Percentiles rank a stretch among this genome's conserved stretches.
phyloP scores from a whole-genome alignment of 1,139 yeast genomes.

The Taphrina deformans region DNA sequence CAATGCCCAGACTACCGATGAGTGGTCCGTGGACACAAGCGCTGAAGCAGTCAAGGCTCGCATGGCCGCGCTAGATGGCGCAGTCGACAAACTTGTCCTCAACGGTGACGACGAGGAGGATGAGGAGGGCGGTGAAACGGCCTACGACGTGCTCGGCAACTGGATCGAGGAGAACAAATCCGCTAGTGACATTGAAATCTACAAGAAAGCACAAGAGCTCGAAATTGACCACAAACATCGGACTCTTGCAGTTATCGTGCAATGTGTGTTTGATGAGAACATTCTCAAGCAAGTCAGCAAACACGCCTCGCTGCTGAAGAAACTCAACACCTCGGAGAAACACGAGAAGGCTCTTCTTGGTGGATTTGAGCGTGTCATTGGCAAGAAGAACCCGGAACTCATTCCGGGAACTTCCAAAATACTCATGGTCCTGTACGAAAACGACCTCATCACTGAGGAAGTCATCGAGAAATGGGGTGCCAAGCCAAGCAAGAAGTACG shows the following conservation, averaged over 20 bases:
- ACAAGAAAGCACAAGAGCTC: conserved; percentile 80
- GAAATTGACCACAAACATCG: conserved; percentile 71
- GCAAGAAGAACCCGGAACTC: conserved; percentile 75
- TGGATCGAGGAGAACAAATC: conserved; percentile 71
- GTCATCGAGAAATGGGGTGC: conserved; percentile 81
- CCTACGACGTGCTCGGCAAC: conserved; percentile 78
- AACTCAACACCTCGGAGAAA: conserved; percentile 61
- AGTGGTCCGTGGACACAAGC: conserved; percentile 97
- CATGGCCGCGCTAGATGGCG: conserved; percentile 77
- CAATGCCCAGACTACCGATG: conserved; percentile 68
- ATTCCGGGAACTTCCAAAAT: conserved; percentile 76
- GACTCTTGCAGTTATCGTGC: conserved; percentile 89
- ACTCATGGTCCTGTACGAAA: conserved; percentile 74
- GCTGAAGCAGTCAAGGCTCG: conserved; percentile 95
- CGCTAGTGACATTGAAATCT: conserved; percentile 86
- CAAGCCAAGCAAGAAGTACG: conserved; percentile 88
- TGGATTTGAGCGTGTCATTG: conserved; percentile 91
- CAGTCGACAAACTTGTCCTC: conserved; percentile 42
- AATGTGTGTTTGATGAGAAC: conserved; percentile 77
- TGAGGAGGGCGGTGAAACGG: conserved; percentile 48
- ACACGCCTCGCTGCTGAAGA: conserved; percentile 51
- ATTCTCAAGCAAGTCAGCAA: conserved; percentile 69
- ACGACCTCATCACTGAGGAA: conserved; percentile 82
- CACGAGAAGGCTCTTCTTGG: conserved; percentile 90
- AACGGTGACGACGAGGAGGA: conserved; percentile 49